These are phyloP conservation scores for Fraxinus greggii DNA, from an alignment of 305 asterid species.

Conservation along the genomic window DNA sequence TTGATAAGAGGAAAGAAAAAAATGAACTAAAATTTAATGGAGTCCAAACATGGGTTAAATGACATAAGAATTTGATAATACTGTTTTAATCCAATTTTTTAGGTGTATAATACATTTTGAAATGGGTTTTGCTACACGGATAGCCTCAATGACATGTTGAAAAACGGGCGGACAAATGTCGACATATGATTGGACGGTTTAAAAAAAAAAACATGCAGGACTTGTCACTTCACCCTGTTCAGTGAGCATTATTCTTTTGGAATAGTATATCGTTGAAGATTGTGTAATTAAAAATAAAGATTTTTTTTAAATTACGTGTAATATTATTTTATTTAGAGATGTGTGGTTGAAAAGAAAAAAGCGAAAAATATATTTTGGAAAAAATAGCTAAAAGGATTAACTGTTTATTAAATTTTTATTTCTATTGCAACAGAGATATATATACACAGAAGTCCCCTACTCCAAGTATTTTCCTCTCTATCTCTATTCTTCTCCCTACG, in stretches of 20 bases:
- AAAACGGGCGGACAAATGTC: not conserved
- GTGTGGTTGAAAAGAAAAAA: no score
- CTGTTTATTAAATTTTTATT: not conserved
- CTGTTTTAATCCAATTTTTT: no score
- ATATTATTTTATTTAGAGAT: no score
- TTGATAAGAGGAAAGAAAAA: no score
- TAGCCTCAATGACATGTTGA: not conserved
- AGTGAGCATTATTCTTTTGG: not conserved
- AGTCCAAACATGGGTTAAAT: no score
- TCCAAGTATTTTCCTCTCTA: conserved; percentile 4
- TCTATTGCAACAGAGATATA: not conserved
- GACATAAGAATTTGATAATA: not conserved
- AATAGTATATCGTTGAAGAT: not conserved
- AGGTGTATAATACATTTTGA: not conserved
- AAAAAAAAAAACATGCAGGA: not conserved
- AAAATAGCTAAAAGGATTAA: no score
- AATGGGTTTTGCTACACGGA: not conserved
- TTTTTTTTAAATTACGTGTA: not conserved
- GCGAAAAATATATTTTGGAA: no score
- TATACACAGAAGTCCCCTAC: not conserved
- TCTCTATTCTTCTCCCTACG: conserved; percentile 16
- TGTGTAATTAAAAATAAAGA: no score
- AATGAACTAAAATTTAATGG: no score
- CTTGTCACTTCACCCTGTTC: not conserved
- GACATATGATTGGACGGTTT: not conserved